phyloP scores from a whole-genome alignment of 345 rosid genomes.

The Citrus mangshanensis region DNA sequence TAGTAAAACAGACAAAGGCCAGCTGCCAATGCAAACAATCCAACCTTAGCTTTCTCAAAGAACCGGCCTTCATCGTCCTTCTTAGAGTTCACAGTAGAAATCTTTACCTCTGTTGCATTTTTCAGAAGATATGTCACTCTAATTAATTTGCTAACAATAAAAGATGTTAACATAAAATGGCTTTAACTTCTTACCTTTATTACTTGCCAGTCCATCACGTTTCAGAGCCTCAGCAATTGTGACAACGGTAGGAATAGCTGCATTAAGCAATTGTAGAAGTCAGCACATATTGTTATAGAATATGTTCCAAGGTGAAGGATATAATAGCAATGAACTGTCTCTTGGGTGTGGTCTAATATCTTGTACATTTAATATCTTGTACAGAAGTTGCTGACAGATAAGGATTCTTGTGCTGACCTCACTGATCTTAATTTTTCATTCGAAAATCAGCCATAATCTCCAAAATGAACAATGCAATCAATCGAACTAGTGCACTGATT shows the following conservation, averaged over 20 bases:
- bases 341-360: not conserved
- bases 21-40: not conserved
- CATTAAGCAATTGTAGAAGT: not conserved
- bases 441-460: not conserved
- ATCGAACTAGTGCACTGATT: not conserved
- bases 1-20: not conserved
- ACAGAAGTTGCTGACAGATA: not conserved
- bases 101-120: conserved; percentile 20
- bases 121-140: not conserved
- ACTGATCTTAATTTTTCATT: not conserved
- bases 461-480: not conserved
- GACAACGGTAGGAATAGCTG: conserved; percentile 40
- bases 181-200: conserved; percentile 17
- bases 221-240: conserved; percentile 36
- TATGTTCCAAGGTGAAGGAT: not conserved
- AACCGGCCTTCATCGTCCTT: conserved; percentile 13
- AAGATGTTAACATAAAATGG: not conserved
- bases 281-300: not conserved
- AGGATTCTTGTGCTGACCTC: not conserved
- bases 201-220: conserved; percentile 24
- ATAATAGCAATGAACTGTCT: not conserved
- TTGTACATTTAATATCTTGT: not conserved
- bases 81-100: conserved; percentile 19
- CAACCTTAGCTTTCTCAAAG: conserved; percentile 32
- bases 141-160: not conserved